Conservation (phyloP, 73 alveolate species). For the Stentor coeruleus region DNA sequence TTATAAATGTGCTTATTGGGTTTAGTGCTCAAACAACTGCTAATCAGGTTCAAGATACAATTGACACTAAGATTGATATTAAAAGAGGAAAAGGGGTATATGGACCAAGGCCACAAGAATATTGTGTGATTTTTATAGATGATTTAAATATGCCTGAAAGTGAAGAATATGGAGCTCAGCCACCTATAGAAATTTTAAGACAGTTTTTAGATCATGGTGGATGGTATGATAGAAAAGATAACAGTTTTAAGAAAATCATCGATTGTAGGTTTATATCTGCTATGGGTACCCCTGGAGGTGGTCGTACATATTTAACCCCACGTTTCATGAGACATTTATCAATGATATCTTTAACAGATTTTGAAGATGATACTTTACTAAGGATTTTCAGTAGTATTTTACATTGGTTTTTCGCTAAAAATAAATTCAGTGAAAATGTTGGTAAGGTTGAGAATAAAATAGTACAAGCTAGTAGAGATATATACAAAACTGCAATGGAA, state of each 20-base stretch:
- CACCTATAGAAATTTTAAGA: conserved; percentile 98
- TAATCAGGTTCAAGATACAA: conserved; percentile 84
- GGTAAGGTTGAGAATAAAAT: conserved; percentile 78
- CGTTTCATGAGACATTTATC: conserved; percentile 93
- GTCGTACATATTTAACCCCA: conserved; percentile 98
- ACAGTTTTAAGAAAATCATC: conserved; percentile 94
- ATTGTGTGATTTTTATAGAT: conserved; percentile 93
- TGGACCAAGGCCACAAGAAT: conserved; percentile 91
- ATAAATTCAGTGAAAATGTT: conserved; percentile 80
- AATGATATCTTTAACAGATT: conserved; percentile 86
- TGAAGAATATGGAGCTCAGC: conserved; percentile 99
- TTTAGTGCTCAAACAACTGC: conserved; percentile 97
- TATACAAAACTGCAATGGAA: conserved; percentile 91
- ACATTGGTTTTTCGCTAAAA: conserved; percentile 82
- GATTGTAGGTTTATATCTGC: conserved; percentile 95
- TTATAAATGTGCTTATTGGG: conserved; percentile 93
- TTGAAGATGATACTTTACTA: conserved; percentile 93
- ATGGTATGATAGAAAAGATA: conserved; percentile 98
- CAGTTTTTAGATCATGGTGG: conserved; percentile 99
- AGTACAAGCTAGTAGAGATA: conserved; percentile 88
- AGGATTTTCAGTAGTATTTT: conserved; percentile 94
- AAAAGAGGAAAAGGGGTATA: conserved; percentile 65
- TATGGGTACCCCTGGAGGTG: conserved; percentile 99
- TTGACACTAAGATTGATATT: conserved; percentile 87
- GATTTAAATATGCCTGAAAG: conserved; percentile 99